Evolutionary conservation across 2,329 filamentous ascomycete species (phyloP), one percentile per base, ranked within the genome.

Genomic region (Claviceps sp.): DNA sequence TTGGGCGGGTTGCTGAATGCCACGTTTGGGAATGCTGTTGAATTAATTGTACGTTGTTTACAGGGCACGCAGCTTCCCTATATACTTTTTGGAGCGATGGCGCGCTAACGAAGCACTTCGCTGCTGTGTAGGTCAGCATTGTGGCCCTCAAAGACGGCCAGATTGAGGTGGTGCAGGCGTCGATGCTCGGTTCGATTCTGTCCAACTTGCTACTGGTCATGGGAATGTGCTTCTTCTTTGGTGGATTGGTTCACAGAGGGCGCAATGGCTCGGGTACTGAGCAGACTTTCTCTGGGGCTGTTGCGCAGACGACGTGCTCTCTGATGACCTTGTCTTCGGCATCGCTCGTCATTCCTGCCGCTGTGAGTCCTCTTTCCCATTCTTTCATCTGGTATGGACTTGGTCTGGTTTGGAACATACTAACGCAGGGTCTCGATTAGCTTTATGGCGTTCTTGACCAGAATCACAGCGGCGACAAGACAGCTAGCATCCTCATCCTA

Each of bases 81-180:
- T 20, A 9, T 7, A n/a, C 39, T 8, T 17, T 2, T 17, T 8
- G n/a, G 1, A 40, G 39, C 39, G n/a, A 14, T 17, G 8, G 20
- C 11, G 29, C 42, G 39, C 55, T 34, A 37, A 20, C 11, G 4
- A 7, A 40, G 58, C 45, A 5, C 11, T 16, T 23, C 20, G 34
- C 6, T 1, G 13, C n/a, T 20, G 17, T 20, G 17, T 63, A 91
- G 86, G 87, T 95, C 64, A 95, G 88, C 66, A 91, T 97, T 59
- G 85, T 97, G 57, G 93, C 93, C 17, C 77, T 98, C 45, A 80
- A 75, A 58, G 82, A 93, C 60, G 81, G 82, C 56, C 86, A 97
- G 70, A 94, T 96, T 63, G 83, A 91, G 61, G 90, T 97, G 57
- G 91, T 97, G n/a, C 93, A 97, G 71, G 86, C 91, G 20, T 95